These are phyloP conservation scores for Eucalyptus microcorys DNA, from an alignment of 345 rosid species.

Conservation along the genomic window DNA sequence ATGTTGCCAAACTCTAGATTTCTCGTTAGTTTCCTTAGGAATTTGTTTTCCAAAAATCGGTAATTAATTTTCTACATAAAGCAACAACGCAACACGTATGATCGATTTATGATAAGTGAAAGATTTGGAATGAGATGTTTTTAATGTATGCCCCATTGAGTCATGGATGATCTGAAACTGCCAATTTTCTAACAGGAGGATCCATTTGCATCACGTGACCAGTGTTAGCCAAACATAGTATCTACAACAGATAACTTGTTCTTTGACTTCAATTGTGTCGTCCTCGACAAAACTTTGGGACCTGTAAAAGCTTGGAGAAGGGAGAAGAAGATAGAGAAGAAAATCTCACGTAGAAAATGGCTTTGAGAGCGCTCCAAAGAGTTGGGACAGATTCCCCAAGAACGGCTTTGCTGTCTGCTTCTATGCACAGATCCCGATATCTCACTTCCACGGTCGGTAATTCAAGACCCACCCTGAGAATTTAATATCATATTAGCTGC, in stretches of 20 bases:
- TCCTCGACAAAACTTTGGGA: neutral
- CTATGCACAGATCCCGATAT: constrained; percentile 11
- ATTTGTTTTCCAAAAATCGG: neutral
- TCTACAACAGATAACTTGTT: neutral
- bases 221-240: neutral
- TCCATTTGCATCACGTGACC: neutral
- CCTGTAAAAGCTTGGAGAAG: neutral
- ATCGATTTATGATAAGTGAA: neutral
- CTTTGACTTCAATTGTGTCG: neutral
- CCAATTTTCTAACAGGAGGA: neutral
- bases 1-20: neutral
- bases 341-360: constrained; percentile 10
- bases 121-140: neutral
- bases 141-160: neutral
- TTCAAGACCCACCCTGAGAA: constrained; percentile 13
- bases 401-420: constrained; percentile 17
- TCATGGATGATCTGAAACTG: neutral
- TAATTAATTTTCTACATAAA: neutral
- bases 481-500: neutral
- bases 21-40: neutral
- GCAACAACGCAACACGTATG: neutral
- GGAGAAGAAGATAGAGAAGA: neutral
- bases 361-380: constrained; percentile 15
- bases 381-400: constrained; percentile 30
- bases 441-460: constrained; percentile 24